Base-by-base conservation (phyloP, 2,329 filamentous ascomycete species). In the Ophiostoma perfectum region DNA sequence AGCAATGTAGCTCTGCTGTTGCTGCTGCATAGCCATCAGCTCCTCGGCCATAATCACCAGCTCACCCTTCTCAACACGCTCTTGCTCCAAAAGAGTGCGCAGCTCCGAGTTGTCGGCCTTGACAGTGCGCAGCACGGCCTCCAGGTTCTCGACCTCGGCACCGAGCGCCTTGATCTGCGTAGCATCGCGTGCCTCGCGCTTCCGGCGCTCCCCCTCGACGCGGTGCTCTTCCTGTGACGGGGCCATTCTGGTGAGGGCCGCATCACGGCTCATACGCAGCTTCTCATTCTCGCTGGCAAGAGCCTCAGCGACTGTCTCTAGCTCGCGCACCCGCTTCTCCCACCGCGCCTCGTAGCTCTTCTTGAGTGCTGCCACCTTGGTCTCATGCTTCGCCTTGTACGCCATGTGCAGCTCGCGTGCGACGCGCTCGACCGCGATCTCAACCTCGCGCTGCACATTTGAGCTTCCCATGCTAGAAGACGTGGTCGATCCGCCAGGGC, bases 311-410 rank as follows among this genome's bases (percentile, higher is more conserved):
- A 87, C 88, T 18, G 78, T 77, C 78, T 96, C 91, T 2, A 97
- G 85, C 74, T 94, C 91, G 67, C 86, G 86, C 68, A 94, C 86
- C 75, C 90, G 91, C 83, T 96, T 96, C 78, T 96, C 92, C 86
- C 92, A 95, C 67, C 94, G 88, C 64, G 86, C 86, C 77, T 97
- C 92, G 79, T 98, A 90, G 71, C 86, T 89, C 79, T 89, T 89
- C 80, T 90, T 98, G 72, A 99, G 83, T 4, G 93, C 94, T 0
- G 91, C 86, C 62, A 98, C 94, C 81, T 99, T 99, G 71, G 89
- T 92, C 81, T 98, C 94, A 77, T 99, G 95, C 80, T 99, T 99
- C 76, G 90, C 88, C 81, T 97, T 98, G 84, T 99, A 99, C 11
- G 97, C 84, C 0, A 89, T 85, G 77, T 99, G 95, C 55, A 99